Conservation (phyloP, 169 alveolate genomes). For the Pseudocohnilembus persalinus region DNA sequence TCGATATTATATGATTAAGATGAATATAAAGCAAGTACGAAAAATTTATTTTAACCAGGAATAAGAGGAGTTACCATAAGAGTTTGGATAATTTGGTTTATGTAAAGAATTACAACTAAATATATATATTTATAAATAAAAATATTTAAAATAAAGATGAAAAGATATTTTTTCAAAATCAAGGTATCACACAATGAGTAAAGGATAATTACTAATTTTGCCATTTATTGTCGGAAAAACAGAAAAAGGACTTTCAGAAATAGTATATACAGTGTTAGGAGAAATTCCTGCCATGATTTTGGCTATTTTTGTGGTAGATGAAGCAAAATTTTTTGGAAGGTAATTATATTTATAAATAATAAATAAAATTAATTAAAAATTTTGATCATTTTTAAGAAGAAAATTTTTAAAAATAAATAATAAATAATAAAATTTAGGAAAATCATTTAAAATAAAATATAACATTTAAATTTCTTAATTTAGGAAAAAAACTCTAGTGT, state of each 20-base stretch:
- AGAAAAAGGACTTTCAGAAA: slow-evolving; percentile 24
- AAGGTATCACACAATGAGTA: slow-evolving; percentile 20
- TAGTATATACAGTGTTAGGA: slow-evolving; percentile 23
- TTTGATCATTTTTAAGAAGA: neutral
- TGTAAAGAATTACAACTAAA: neutral
- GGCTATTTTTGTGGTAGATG: slow-evolving; percentile 27
- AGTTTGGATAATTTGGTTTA: neutral
- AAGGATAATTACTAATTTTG: slow-evolving; percentile 34
- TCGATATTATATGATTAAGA: neutral
- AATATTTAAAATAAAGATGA: neutral
- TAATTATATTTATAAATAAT: too few relatives aligned
- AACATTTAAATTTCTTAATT: too few relatives aligned
- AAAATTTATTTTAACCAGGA: neutral
- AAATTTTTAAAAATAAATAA: too few relatives aligned
- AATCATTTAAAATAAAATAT: too few relatives aligned
- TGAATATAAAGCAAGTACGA: slow-evolving; percentile 17
- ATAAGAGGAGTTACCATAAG: neutral
- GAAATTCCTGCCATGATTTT: slow-evolving; percentile 36
- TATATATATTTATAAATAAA: neutral
- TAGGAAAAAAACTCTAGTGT: slow-evolving; percentile 23
- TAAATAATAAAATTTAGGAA: too few relatives aligned
- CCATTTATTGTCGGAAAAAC: slow-evolving; percentile 33
- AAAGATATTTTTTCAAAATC: neutral
- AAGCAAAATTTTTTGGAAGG: slow-evolving; percentile 34
- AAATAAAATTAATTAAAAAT: too few relatives aligned